Base-by-base conservation (phyloP, 495 filamentous ascomycete species). In the Xylaria intraflava region DNA sequence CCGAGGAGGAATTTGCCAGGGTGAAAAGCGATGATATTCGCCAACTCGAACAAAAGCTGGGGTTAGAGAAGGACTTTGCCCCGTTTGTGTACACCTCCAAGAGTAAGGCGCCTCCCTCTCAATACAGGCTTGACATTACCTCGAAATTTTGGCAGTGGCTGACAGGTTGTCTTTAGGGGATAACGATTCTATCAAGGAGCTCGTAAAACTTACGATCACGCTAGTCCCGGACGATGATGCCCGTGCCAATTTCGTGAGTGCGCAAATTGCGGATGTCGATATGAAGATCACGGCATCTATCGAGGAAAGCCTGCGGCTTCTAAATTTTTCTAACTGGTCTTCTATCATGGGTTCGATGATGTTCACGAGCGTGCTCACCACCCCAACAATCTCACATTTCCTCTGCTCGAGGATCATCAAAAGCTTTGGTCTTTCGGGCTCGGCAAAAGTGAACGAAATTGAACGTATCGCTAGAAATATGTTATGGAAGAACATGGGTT, bases 371-470 rank as follows among this genome's bases (percentile, higher is more conserved):
- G 8, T 55, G n/a, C 8, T 55, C 35, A 55, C 52, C 2, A 49
- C 52, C 3, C 52, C 52, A 9, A 55, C 52, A 6, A 55, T 55
- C 30, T 55, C 52, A 19, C 52, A 55, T n/a, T 55, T 55, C 45
- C 52, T 55, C n/a, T 55, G 52, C 38, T n/a, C 52, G 12, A 55
- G 26, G 29, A 55, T 55, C 16, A 55, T 55, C 36, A 55, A 49
- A 24, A 42, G 44, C 29, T 55, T 55, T 6, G 52, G 52, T 3
- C 52, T 55, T 33, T 19, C 52, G 42, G 27, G 38, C 8, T 48
- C 52, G 3, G 52, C 52, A n/a, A 55, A 55, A 29, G 52, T 55
- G 45, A 55, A 19, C 14, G 52, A 55, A 14, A 46, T 55, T 3
- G 52, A 55, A 16, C 52, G 52, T 7, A 55, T 55, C 10, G 52